Evolutionary conservation across 148 eudicot genomes (phyloP), one percentile per base, ranked within the genome.

Genomic region (Dysphania ambrosioides): DNA sequence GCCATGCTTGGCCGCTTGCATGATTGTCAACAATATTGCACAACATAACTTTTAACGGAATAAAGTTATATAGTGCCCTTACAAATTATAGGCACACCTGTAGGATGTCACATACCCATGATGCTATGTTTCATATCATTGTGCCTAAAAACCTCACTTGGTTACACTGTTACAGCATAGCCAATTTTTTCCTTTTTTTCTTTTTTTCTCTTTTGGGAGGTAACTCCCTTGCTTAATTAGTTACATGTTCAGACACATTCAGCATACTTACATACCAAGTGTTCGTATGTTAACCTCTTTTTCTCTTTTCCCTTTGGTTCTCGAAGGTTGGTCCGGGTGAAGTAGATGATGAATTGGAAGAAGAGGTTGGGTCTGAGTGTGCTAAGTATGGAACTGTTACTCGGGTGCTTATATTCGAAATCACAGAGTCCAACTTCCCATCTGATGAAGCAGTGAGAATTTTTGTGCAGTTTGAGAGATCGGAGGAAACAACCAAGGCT

Each of bases 281-380:
- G 24, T 19, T 67, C 2, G 9, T n/a, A 2, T 55, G 32, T 64
- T 38, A 51, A 72, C 51, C 23, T 30, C 26, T 40, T 1, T 40
- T 1, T 44, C 35, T 60, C 34, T 64, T 31, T 62, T 72, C 57
- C 60, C 29, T 65, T 24, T 64, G 71, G 32, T 40, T 26, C 16
- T 62, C 69, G 72, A 81, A 93, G 97, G 98, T 94, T 75, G 98
- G 98, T 51, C 98, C 97, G 26, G 98, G 98, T 62, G 98, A 91
- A 79, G 97, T 94, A 13, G 98, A 91, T 79, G 98, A 94, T 80
- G 95, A 89, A 47, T 79, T 94, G 62, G 98, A 94, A 83, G 95
- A 88, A 0, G 98, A 94, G 78, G 93, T 94, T 30, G 97, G 87
- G n/a, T 83, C 87, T 36, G 97, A 94, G 82, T 91, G 98, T 76